Percentiles rank a stretch among this genome's conserved stretches.
phyloP scores from a whole-genome alignment of 805 yeast genomes.

The Nadsonia fulvescens region DNA sequence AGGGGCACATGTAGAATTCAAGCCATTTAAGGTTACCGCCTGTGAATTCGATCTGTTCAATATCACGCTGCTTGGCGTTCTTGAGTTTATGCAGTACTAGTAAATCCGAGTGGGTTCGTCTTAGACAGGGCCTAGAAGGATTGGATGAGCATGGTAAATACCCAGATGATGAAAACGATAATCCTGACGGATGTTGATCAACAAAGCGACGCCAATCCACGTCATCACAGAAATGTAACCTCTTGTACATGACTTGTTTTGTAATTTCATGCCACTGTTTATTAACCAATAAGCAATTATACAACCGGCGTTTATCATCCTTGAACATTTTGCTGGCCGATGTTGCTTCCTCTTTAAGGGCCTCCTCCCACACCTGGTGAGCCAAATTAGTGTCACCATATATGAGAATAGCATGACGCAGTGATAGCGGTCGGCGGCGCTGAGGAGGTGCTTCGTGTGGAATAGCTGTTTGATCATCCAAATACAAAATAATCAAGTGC shows the following conservation, averaged over 20 bases:
- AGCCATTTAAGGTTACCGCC: conserved; percentile 43
- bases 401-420: conserved; percentile 48
- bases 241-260: conserved; percentile 33
- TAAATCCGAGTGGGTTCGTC: conserved; percentile 12
- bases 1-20: conserved; percentile 73
- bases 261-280: conserved; percentile 45
- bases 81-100: conserved; percentile 52
- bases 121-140: conserved; percentile 7
- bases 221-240: conserved; percentile 35
- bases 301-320: conserved; percentile 19
- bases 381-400: conserved; percentile 39
- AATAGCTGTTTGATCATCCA: conserved; percentile 36
- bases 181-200: conserved; percentile 1
- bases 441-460: conserved; percentile 45
- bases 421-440: conserved; percentile 52
- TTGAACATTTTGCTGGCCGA: conserved; percentile 6
- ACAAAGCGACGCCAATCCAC: conserved; percentile 27
- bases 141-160: no score
- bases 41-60: conserved; percentile 28
- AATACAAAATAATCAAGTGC: conserved; percentile 35
- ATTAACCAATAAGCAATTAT: conserved; percentile 52
- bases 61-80: conserved; percentile 32
- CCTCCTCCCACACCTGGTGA: conserved; percentile 24
- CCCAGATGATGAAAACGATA: conserved; percentile 2
- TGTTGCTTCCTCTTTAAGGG: conserved; percentile 10